Conservation (phyloP, 306 rosid species). For the Citrullus amarus region DNA sequence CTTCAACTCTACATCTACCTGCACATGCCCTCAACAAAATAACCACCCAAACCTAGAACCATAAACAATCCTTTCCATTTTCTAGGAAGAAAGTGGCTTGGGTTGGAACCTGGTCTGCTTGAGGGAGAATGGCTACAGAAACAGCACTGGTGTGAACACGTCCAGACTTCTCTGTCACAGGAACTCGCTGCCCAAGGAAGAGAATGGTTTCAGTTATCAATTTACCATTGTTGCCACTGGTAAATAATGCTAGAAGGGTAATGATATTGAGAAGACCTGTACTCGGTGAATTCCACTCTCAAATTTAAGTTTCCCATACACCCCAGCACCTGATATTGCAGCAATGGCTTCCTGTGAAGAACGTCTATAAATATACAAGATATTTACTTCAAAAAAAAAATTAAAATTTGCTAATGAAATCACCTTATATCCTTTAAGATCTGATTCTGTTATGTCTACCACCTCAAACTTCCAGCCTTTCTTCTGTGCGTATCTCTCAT, state of each 20-base stretch:
- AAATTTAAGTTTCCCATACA: constrained; percentile 82
- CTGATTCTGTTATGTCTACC: constrained; percentile 64
- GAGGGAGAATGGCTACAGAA: constrained; percentile 93
- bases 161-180: constrained; percentile 83
- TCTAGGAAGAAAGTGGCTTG: background rate
- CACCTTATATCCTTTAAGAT: constrained; percentile 80
- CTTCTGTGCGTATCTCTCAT: constrained; percentile 67
- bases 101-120: constrained; percentile 69
- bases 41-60: no score
- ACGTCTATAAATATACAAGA: background rate
- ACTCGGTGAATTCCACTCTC: constrained; percentile 96
- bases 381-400: background rate
- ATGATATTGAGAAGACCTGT: constrained; percentile 42
- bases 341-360: constrained; percentile 72
- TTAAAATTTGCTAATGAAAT: background rate
- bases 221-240: background rate
- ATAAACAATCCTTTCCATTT: background rate
- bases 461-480: constrained; percentile 80
- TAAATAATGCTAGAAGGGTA: background rate
- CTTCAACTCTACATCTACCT: constrained; percentile 88
- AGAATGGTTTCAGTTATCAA: constrained; percentile 6
- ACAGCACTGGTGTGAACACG: constrained; percentile 95
- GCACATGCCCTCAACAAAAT: constrained; percentile 11
- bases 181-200: constrained; percentile 57
- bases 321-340: constrained; percentile 65